Evolutionary conservation across 306 rosid genomes (phyloP), one percentile per base, ranked within the genome.

Genomic region (Pueraria montana): DNA sequence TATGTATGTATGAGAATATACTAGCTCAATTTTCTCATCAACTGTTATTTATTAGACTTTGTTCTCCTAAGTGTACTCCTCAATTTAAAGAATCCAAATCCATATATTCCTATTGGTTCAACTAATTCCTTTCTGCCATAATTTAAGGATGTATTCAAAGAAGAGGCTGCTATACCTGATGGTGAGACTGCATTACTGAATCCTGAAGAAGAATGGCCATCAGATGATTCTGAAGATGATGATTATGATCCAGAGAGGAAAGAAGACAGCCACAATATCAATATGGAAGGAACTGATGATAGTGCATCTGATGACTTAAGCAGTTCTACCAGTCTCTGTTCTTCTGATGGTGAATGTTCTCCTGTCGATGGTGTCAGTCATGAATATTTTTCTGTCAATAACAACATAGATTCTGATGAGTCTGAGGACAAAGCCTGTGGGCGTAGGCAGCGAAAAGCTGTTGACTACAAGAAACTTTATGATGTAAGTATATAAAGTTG

Each of bases 171-270:
- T 85, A 83, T 80, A 30, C 97, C 94, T 16, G 91, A 90, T 81
- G 90, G 88, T 76, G 88, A 80, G 48, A 78, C 87, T 80, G 79
- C 87, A 46, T 71, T 87, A 77, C 73, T 81, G 62, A 89, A 92
- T 83, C 92, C 91, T 21, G 97, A 85, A 68, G 96, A 87, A 76
- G 91, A 92, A 72, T 94, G 94, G 97, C 98, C 98, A 56, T 94
- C 97, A 1, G 97, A 94, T 87, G 98, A 92, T 87, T 92, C 98
- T 52, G 97, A 88, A 72, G 98, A 94, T 79, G 94, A 89, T 82
- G 96, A 94, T 87, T 94, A 94, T 86, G 77, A 94, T 78, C 98
- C 98, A 23, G 94, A 87, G 84, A 88, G 88, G 89, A 87, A 74
- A 49, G 91, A 90, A 84, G 90, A 80, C 63, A 72, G 81, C 90